Conservation (phyloP, 805 yeast species). For the Candida taoyuanica region DNA sequence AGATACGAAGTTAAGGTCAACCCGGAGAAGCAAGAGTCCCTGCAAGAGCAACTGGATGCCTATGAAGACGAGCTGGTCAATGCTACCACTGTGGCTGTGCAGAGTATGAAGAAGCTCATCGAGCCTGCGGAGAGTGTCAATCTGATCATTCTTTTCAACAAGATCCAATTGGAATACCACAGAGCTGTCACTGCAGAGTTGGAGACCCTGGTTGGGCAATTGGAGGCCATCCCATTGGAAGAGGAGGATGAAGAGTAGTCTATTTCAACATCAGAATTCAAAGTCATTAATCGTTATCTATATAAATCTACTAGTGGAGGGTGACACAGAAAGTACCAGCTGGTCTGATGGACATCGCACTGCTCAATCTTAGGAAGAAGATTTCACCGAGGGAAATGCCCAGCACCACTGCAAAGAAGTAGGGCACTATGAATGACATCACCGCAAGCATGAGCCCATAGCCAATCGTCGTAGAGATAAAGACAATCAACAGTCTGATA, state of each 20-base stretch:
- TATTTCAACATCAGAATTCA: slow-evolving; percentile 1
- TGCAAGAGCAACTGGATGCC: slow-evolving; percentile 35
- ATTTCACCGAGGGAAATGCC: slow-evolving; percentile 72
- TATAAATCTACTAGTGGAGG: slow-evolving; percentile 20
- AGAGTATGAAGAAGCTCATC: slow-evolving; percentile 67
- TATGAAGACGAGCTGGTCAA: slow-evolving; percentile 78
- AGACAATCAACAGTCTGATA: slow-evolving; percentile 50
- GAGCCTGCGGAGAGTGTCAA: slow-evolving; percentile 61
- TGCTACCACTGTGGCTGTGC: slow-evolving; percentile 75
- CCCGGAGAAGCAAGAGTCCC: slow-evolving; percentile 23
- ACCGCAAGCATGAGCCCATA: slow-evolving; percentile 76
- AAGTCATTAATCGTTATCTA: not conserved
- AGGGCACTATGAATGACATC: slow-evolving; percentile 62
- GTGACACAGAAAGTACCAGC: slow-evolving; percentile 16
- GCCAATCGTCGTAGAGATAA: slow-evolving; percentile 60
- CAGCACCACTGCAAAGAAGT: slow-evolving; percentile 67
- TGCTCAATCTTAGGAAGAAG: slow-evolving; percentile 55
- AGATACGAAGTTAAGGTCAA: slow-evolving; percentile 48
- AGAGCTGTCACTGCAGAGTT: slow-evolving; percentile 47
- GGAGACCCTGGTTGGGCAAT: slow-evolving; percentile 40
- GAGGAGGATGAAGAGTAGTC: slow-evolving; percentile 28
- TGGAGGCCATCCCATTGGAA: slow-evolving; percentile 41
- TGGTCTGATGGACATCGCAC: slow-evolving; percentile 32
- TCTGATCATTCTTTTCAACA: slow-evolving; percentile 59
- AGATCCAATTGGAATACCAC: slow-evolving; percentile 64